Evolutionary conservation across 805 yeast genomes (phyloP), one percentile per base, ranked within the genome.

Genomic region (Saturnispora besseyi): DNA sequence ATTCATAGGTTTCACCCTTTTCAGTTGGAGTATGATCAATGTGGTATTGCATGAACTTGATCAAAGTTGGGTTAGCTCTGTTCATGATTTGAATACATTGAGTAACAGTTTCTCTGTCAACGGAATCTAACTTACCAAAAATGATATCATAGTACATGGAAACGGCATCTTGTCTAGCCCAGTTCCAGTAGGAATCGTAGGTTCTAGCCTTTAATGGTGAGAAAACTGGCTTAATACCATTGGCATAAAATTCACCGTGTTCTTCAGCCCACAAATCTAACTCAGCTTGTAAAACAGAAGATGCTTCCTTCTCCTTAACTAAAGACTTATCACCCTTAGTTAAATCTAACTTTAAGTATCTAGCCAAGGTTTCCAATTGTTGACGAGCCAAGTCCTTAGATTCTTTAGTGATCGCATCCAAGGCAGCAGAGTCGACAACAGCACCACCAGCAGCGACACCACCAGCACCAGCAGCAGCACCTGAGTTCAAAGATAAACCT

Each of bases 141-240:
- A 93, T 89, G 62, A 93, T 89, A 70, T 93, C 97, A 66, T 79
- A 93, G 73, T 87, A 93, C 87, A 93, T 84, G 45, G 89, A 80
- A 59, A 93, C 74, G 53, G 93, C 86, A 67, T 93, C 96, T 75
- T 93, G 99, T 70, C 97, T 87, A 44, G 98, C 97, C 99, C 99
- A 93, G 71, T 95, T 95, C 99, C 99, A 93, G 71, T 90, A 89
- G 22, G 97, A 89, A 71, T 93, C 98, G 69, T 91, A 93, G 49
- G 84, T 82, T 74, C 99, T 86, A 29, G 97, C 96, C 75, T 93
- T 93, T 71, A 86, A 78, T 54, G 91, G 77, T 31, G 96, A 86
- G 73, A 93, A 93, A 4, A 84, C 81, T 40, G 98, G 96, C 57
- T 82, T 75, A 61, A 93, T 84, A 65, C 99, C 98, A 52, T 82